Evolutionary conservation across 2,329 filamentous ascomycete species (phyloP), one percentile per base, ranked within the genome.

Genomic region (Penicillium concentricum): DNA sequence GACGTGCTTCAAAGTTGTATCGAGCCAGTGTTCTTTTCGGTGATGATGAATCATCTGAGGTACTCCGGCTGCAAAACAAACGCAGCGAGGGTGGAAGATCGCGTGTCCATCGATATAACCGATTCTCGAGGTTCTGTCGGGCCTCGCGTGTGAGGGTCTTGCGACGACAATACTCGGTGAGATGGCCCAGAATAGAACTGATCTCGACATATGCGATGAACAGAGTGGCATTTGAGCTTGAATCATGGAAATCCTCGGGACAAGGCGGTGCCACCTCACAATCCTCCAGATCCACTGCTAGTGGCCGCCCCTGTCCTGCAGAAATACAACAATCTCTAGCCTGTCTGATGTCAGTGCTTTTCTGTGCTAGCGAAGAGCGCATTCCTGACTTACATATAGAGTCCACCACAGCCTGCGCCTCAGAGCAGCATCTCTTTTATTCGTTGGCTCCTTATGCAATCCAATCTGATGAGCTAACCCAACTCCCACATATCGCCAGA

Each of bases 401-500:
- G 74, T 75, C 76, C 76, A 79, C 76, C 76, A 79, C 9, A 79
- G 65, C 45, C 75, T 67, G 49, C 71, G 72, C 46, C 76, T 67
- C 12, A 77, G 56, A 6, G 69, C 63, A 20, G 71, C 70, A 57
- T 78, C 72, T 24, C 66, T 60, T 47, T 69, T 71, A 5, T 63
- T 64, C 4, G 61, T 61, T 3, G 76, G 75, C 50, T 79, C 76
- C 39, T 73, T 71, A 56, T 79, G 76, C n/a, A 79, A 64, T 4
- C 77, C 76, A 54, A 78, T 69, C 53, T 79, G 76, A 64, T 78
- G 76, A 2, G 75, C 76, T 26, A 79, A 61, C 2, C 75, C 75
- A 20, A 76, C 72, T 37, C 74, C 74, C 26, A 78, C 73, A 22
- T 74, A 69, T 30, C 76, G 65, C 77, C 77, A 79, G 56, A 79